Base-by-base conservation (phyloP, 2,329 filamentous ascomycete species). In the Epichloe uncinata region DNA sequence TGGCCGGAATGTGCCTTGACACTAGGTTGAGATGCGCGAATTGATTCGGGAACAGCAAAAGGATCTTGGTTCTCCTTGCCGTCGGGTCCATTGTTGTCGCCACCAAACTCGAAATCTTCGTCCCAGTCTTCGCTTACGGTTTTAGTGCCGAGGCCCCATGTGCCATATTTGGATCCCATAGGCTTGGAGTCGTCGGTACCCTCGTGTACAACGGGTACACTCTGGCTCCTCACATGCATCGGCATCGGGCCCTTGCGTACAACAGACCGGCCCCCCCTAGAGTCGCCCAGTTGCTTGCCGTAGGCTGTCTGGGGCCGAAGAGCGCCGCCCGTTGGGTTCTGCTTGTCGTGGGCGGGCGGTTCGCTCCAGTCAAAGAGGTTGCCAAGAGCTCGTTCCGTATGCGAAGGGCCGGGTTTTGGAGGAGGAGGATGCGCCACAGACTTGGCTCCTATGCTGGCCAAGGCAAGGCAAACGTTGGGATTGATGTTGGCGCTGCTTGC, bases 71-170 rank as follows among this genome's bases (percentile, higher is more conserved):
- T 64, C 26, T 64, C 63, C 30, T 62, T 64, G 35, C 65, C 66
- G 37, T 64, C 62, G n/a, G 65, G 64, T 4, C 54, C 62, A 36
- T 66, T 59, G 42, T 68, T 70, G 34, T 73, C 63, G 26, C 69
- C 70, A 8, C 75, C 75, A 61, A 91, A 90, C 53, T 91, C 85
- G 58, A 94, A 93, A 63, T 94, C 87, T 55, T 90, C 85, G 58
- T 91, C 87, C 87, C 87, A 94, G 60, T 93, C 87, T 62, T 94
- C 87, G 53, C 84, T 90, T 11, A 82, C 82, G 15, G 79, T 84
- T 64, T 90, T 90, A 54, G 79, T 82, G n/a, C 84, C 81, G 41
- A 88, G 69, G 2, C 85, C 85, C 86, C 86, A 91, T 1, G 86
- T 90, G 42, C 86, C 84, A 60, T 88, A 91, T 59, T 89, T 90